phyloP scores from a whole-genome alignment of 2,329 filamentous ascomycete species.

The Aspergillus puulaauensis region DNA sequence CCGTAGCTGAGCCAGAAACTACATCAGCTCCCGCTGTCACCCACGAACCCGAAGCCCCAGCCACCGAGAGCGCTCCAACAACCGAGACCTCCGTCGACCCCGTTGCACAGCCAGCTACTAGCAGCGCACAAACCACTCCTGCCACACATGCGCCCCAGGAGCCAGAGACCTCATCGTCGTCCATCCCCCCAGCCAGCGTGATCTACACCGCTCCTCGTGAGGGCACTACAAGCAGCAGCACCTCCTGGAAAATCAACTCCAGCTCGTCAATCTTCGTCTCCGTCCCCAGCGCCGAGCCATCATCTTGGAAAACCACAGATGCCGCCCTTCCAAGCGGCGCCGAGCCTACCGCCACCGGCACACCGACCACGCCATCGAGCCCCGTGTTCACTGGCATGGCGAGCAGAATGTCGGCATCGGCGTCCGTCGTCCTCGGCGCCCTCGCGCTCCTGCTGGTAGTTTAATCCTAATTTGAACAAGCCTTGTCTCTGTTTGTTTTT shows the following conservation, averaged over 20 bases:
- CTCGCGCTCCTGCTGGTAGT: constrained; percentile 19
- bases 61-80: not conserved
- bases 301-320: constrained; percentile 1
- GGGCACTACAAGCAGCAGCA: not conserved
- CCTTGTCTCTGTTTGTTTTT: not conserved
- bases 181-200: not conserved
- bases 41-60: not conserved
- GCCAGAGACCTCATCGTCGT: not conserved
- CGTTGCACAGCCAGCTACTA: not conserved
- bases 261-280: not conserved
- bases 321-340: not conserved
- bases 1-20: not conserved
- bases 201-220: not conserved
- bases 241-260: not conserved
- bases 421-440: constrained; percentile 15
- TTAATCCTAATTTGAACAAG: not conserved
- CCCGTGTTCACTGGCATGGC: constrained; percentile 27
- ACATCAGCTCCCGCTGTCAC: not conserved
- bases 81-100: not conserved
- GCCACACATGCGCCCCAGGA: not conserved
- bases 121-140: not conserved
- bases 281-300: not conserved
- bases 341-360: not conserved
- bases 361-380: constrained; percentile 14
- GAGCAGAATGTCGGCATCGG: constrained; percentile 16